Conservation (phyloP, 257 asterid genomes). For the Primulina eburnea region DNA sequence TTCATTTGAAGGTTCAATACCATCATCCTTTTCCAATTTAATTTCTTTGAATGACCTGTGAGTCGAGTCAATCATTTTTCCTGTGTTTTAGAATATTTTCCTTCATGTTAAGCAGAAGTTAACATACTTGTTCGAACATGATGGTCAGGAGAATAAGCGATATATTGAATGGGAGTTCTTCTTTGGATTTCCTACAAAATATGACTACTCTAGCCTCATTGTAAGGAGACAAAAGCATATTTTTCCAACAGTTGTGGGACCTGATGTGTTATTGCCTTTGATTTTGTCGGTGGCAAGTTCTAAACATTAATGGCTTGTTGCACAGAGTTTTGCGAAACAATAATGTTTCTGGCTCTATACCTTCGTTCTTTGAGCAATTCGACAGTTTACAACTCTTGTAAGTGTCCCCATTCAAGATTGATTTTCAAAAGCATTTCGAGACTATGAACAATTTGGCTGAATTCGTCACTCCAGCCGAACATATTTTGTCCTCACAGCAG, state of each 20-base stretch:
- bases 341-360: constrained; percentile 72
- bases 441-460: neutral
- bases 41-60: constrained; percentile 57
- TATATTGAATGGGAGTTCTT: constrained; percentile 64
- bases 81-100: constrained; percentile 3
- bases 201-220: constrained; percentile 49
- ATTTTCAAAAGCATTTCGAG: constrained; percentile 5
- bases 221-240: constrained; percentile 39
- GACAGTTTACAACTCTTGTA: constrained; percentile 53
- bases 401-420: constrained; percentile 27
- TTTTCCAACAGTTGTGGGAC: constrained; percentile 9
- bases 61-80: constrained; percentile 27
- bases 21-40: constrained; percentile 62
- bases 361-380: constrained; percentile 49
- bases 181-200: constrained; percentile 53
- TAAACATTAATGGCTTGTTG: constrained; percentile 8
- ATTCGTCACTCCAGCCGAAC: neutral
- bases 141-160: constrained; percentile 74
- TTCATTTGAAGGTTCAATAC: constrained; percentile 73
- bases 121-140: constrained; percentile 17
- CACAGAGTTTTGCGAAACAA: constrained; percentile 71
- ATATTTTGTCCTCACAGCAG: neutral
- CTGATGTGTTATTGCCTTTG: neutral
- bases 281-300: constrained; percentile 1
- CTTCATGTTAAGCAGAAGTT: constrained; percentile 11